phyloP scores from a whole-genome alignment of 2,329 filamentous ascomycete species.

The Exophiala sideris region DNA sequence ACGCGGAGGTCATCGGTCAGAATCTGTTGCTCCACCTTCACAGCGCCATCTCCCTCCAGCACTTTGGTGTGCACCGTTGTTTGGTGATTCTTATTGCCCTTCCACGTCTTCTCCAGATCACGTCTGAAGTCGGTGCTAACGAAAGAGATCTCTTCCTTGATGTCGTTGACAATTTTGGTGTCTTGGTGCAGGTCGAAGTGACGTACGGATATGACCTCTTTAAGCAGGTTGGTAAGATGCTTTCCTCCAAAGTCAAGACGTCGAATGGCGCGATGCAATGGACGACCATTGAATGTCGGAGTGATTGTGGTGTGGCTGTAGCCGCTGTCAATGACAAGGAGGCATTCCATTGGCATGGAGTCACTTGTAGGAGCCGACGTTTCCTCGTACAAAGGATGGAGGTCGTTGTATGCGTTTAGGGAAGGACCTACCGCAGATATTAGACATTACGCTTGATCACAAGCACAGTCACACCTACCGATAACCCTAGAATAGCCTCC shows the following conservation, averaged over 20 bases:
- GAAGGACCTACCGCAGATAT: conserved; percentile 55
- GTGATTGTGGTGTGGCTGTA: conserved; percentile 92
- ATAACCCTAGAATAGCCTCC: conserved; percentile 75
- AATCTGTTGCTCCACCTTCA: conserved; percentile 40
- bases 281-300: conserved; percentile 74
- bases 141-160: conserved; percentile 88
- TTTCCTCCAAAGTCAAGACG: conserved; percentile 90
- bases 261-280: conserved; percentile 76
- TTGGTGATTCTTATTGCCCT: conserved; percentile 57
- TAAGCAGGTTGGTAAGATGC: conserved; percentile 86
- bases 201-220: conserved; percentile 80
- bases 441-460: background rate
- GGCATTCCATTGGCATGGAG: conserved; percentile 65
- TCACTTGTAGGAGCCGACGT: conserved; percentile 39
- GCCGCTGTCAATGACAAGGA: conserved; percentile 86
- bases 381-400: conserved; percentile 66
- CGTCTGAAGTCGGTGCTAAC: conserved; percentile 71
- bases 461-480: conserved; percentile 48
- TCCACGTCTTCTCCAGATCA: conserved; percentile 83
- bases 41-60: conserved; percentile 45
- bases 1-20: conserved; percentile 58
- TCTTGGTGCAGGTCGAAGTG: conserved; percentile 97
- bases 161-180: conserved; percentile 87
- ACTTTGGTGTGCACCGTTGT: conserved; percentile 30
- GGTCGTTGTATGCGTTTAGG: conserved; percentile 78